Conservation (phyloP, 345 rosid genomes). For the Erysimum cheiranthoides region DNA sequence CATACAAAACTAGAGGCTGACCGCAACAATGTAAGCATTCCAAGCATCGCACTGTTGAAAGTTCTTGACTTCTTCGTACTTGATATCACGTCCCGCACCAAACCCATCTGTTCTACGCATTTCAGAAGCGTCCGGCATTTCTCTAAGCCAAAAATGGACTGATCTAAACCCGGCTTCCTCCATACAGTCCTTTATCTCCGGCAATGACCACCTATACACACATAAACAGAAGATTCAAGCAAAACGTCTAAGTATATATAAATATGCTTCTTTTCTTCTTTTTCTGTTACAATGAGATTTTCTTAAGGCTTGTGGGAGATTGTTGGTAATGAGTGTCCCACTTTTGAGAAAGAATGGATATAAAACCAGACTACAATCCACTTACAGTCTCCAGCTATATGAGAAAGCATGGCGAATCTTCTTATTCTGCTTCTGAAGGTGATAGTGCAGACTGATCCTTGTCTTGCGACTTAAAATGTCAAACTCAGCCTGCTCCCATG, state of each 20-base stretch:
- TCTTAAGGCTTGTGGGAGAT: neutral
- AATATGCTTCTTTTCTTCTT: neutral
- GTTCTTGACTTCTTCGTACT: slow-evolving; percentile 71
- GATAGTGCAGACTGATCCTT: slow-evolving; percentile 86
- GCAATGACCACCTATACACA: slow-evolving; percentile 76
- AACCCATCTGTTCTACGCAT: slow-evolving; percentile 69
- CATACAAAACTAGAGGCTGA: slow-evolving; percentile 41
- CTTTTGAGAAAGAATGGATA: slow-evolving; percentile 3
- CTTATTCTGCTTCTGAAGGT: slow-evolving; percentile 78
- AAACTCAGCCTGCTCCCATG: slow-evolving; percentile 92
- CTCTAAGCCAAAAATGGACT: slow-evolving; percentile 82
- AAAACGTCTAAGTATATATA: neutral
- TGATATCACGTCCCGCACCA: slow-evolving; percentile 67
- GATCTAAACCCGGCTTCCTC: slow-evolving; percentile 86
- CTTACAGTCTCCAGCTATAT: slow-evolving; percentile 94
- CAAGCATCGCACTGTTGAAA: slow-evolving; percentile 86
- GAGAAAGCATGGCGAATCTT: slow-evolving; percentile 84
- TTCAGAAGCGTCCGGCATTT: slow-evolving; percentile 76
- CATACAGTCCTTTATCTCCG: slow-evolving; percentile 87
- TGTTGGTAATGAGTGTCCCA: neutral
- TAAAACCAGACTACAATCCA: slow-evolving; percentile 16
- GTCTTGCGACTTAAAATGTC: slow-evolving; percentile 76
- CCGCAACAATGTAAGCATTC: slow-evolving; percentile 89
- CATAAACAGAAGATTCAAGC: slow-evolving; percentile 9
- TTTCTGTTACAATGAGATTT: slow-evolving; percentile 8